Percentiles rank a stretch among this genome's conserved stretches.
Conservation (phyloP, 2,329 filamentous ascomycete species). For the Pestalotiopsis sp. region DNA sequence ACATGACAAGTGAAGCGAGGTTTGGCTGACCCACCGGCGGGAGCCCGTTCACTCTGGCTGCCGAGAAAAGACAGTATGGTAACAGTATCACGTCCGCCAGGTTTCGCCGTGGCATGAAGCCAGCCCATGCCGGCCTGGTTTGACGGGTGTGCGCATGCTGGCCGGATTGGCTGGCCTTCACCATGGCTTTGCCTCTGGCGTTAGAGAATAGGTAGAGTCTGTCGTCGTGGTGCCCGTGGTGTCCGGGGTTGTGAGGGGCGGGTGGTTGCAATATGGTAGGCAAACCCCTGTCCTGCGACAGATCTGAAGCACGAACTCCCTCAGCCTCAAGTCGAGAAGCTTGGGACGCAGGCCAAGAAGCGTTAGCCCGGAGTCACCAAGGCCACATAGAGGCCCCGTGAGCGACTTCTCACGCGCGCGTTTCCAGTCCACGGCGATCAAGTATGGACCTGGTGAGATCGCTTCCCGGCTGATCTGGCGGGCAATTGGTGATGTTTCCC, state of each 20-base stretch:
- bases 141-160: conserved; percentile 18
- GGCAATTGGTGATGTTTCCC: neutral
- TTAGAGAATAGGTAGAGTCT: conserved; percentile 12
- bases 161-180: conserved; percentile 21
- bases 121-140: conserved; percentile 19
- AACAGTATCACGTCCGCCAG: conserved; percentile 1
- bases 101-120: conserved; percentile 8
- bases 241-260: conserved; percentile 10
- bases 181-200: conserved; percentile 6
- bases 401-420: neutral
- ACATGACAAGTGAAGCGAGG: conserved; percentile 5
- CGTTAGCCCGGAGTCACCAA: neutral
- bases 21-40: neutral
- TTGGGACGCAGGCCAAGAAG: neutral
- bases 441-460: neutral
- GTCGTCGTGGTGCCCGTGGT: conserved; percentile 2
- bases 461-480: neutral
- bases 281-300: conserved; percentile 20
- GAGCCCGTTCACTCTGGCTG: neutral
- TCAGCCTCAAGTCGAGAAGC: conserved; percentile 14
- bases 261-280: conserved; percentile 8
- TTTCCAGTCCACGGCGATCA: neutral
- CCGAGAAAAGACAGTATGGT: conserved; percentile 2
- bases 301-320: conserved; percentile 19
- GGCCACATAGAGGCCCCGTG: neutral